A percentile compares a stretch with the other conserved stretches of the same genome.
Evolutionary conservation across 2,329 filamentous ascomycete species (phyloP).

Genomic region (Chaetomium olivaceum): DNA sequence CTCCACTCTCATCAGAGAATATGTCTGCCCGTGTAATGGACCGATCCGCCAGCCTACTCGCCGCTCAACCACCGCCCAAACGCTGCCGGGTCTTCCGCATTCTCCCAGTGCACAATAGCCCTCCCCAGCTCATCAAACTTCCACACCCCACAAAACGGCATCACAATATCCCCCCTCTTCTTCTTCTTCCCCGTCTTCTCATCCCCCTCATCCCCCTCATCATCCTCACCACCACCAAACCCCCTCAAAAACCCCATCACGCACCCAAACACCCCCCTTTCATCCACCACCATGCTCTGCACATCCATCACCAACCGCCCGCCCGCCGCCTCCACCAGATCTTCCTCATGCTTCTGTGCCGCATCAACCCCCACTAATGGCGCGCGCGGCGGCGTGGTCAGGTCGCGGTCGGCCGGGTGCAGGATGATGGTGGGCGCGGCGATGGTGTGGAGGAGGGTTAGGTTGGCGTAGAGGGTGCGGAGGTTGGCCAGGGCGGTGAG

Average conservation of each 20-base stretch:
- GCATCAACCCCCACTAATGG: slow-evolving; percentile 22
- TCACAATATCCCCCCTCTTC: slow-evolving; percentile 13
- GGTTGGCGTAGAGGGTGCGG: slow-evolving; percentile 28
- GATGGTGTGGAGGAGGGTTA: slow-evolving; percentile 27
- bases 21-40: background rate
- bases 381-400: slow-evolving; percentile 10
- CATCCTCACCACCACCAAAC: background rate
- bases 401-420: slow-evolving; percentile 27
- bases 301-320: slow-evolving; percentile 30
- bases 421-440: slow-evolving; percentile 25
- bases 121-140: slow-evolving; percentile 21
- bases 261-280: slow-evolving; percentile 28
- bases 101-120: slow-evolving; percentile 34
- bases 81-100: slow-evolving; percentile 25
- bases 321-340: slow-evolving; percentile 20
- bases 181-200: background rate
- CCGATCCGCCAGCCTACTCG: background rate
- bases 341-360: slow-evolving; percentile 27
- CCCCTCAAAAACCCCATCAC: slow-evolving; percentile 31
- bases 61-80: slow-evolving; percentile 21
- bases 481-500: slow-evolving; percentile 16
- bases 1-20: background rate
- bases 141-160: slow-evolving; percentile 32
- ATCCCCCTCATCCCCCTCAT: background rate
- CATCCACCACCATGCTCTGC: slow-evolving; percentile 19